A percentile compares a stretch with the other conserved stretches of the same genome.
These are phyloP conservation scores for Backusella australiensis DNA, from an alignment of 192 early-diverging fungal genomes.

Conservation along the genomic window DNA sequence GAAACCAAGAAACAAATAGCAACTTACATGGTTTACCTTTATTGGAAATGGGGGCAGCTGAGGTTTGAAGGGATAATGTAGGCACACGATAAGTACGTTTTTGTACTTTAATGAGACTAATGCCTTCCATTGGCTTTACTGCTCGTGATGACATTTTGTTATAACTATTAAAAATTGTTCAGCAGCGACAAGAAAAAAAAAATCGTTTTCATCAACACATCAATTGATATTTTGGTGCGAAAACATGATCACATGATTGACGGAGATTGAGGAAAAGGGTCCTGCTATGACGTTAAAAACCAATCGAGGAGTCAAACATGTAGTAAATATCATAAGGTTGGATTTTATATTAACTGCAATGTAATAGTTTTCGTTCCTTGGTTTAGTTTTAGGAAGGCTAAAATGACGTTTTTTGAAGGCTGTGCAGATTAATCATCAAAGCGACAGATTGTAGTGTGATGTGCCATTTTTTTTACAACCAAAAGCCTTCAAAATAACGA, in stretches of 20 bases:
- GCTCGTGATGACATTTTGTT: neutral
- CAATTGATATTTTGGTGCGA: neutral
- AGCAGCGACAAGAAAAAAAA: neutral
- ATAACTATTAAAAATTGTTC: neutral
- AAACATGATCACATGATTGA: neutral
- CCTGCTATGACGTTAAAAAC: too few species aligned
- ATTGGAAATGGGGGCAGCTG: neutral
- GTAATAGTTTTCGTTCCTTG: too few species aligned
- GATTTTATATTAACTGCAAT: too few species aligned
- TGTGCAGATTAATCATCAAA: too few species aligned
- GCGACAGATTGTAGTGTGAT: too few species aligned
- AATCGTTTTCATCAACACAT: neutral
- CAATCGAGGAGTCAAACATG: too few species aligned
- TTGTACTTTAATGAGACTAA: conserved; percentile 24
- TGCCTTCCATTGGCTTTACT: conserved; percentile 21
- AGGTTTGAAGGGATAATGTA: conserved; percentile 13
- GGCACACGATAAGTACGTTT: conserved; percentile 20
- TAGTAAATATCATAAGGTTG: too few species aligned
- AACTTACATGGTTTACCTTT: neutral
- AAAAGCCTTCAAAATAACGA: too few species aligned
- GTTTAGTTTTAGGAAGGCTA: too few species aligned
- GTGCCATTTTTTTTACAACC: too few species aligned
- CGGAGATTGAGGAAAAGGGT: neutral
- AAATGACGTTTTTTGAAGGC: too few species aligned
- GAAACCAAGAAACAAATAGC: neutral